Conservation (phyloP, 2,329 filamentous ascomycete species). For the Neoascochyta sp. region DNA sequence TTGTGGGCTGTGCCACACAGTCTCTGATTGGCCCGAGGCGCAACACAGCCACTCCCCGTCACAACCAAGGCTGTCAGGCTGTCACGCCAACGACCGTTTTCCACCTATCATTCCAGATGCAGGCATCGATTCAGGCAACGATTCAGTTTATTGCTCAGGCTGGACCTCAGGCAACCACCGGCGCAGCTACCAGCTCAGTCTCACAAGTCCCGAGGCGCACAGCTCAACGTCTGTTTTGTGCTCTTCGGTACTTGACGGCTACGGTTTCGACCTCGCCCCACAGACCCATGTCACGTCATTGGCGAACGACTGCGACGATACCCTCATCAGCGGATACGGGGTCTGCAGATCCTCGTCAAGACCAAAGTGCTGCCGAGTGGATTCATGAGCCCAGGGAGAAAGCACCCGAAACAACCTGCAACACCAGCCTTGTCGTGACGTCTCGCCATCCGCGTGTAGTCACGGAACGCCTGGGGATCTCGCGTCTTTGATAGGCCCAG, state of each 20-base stretch:
- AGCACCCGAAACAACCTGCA: slow-evolving; percentile 28
- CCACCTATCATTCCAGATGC: slow-evolving; percentile 3
- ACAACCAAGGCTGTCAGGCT: slow-evolving; percentile 6
- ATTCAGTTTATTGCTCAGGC: too few relatives aligned
- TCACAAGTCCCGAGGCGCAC: slow-evolving; percentile 15
- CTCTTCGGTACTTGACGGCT: slow-evolving; percentile 14
- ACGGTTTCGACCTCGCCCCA: too few relatives aligned
- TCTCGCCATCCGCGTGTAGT: slow-evolving; percentile 12
- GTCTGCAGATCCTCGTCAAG: too few relatives aligned
- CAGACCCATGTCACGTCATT: too few relatives aligned
- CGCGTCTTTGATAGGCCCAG: too few relatives aligned
- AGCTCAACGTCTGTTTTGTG: slow-evolving; percentile 7
- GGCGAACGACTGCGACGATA: too few relatives aligned
- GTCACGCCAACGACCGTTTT: slow-evolving; percentile 2
- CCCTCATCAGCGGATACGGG: too few relatives aligned
- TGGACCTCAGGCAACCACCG: too few relatives aligned
- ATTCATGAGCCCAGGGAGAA: too few relatives aligned
- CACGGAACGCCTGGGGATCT: slow-evolving; percentile 1
- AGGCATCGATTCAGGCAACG: slow-evolving; percentile 5
- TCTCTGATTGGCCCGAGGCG: slow-evolving; percentile 15
- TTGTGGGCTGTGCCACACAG: slow-evolving; percentile 13
- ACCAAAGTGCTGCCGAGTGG: too few relatives aligned
- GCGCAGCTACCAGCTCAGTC: too few relatives aligned
- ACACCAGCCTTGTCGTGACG: slow-evolving; percentile 16
- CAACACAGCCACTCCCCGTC: slow-evolving; percentile 12